Base-by-base conservation (phyloP, 1,139 yeast genomes). In the Taiozyma sp. region DNA sequence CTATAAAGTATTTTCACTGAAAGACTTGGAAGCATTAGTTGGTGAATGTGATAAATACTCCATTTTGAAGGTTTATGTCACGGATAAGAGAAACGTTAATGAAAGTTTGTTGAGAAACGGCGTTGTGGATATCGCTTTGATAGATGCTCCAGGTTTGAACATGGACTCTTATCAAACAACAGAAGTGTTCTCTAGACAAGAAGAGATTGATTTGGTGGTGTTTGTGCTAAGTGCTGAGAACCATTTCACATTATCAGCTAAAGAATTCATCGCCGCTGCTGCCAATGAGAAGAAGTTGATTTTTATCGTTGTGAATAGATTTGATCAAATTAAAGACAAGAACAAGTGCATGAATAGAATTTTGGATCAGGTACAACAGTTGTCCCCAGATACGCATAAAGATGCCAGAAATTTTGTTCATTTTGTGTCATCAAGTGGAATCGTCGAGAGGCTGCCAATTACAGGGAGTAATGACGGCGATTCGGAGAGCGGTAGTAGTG, bases 131-230 rank as follows among this genome's bases (percentile, higher is more conserved):
- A 91, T 93, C 52, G 83, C 93, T 38, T 74, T 95, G 53, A 92
- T 95, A 50, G 99, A 95, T 70, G 97, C 98, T 0, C 99, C 99
- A 0, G 99, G 99, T 0, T 75, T 95, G 54, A 95, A 95, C 65
- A 78, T 91, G 78, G 98, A 93, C 64, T 88, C 95, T 13, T 87
- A 87, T 60, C 97, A 90, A 66, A 95, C 99, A 0, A 89, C 97
- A 1, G 97, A 92, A 64, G 92, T 95, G 0, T 92, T 92, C 67
- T 87, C 97, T 4, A 81, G 98, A 55, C 99, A 95, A 70, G 99
- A 95, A 64, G 99, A 95, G 65, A 95, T 95, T 58, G 99, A 95
- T 66, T 75, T 95, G 61, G 97, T 95, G 9, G 93, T 95, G 0
- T 95, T 95, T 72, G 99, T 95, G 6, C 97, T 95, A 6, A 88